Evolutionary conservation across 768 basidiomycete species (phyloP), one percentile per base, ranked within the genome.

Genomic region (Pluteus cervinus): DNA sequence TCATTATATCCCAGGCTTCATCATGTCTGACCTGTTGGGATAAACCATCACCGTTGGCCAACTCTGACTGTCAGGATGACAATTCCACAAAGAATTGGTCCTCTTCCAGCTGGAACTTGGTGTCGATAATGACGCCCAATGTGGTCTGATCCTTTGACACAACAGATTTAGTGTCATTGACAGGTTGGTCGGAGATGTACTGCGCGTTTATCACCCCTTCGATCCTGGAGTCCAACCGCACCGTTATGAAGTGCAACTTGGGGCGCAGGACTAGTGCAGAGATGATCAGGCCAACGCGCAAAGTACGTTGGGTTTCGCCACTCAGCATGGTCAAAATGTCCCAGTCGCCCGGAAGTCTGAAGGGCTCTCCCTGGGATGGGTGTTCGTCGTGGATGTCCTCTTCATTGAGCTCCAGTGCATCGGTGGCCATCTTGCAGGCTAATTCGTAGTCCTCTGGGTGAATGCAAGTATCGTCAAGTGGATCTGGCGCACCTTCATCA

Each of bases 361-460:
- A 96, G 24, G 65, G 56, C 0, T 60, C 56, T 33, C 96, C 77
- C 42, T 69, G 63, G 2, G 96, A 98, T 18, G 92, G 87, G 55
- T 94, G 87, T 50, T 86, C 80, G 46, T 89, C 88, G 39, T 87
- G 86, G 23, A 91, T 73, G 62, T 99, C 96, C 57, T 98, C 96
- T 51, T 94, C 92, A 47, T 99, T 96, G n/a, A 90, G 73, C 53
- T 97, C 96, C 10, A 98, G 73, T 4, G 94, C 91, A 59, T 97
- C 92, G 14, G 89, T 87, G 24, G 94, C 94, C 92, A 99, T 96
- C 68, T 98, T 97, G 24, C 90, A 81, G 3, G 96, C 94, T 25
- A 98, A 72, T 47, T 97, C 93, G 54, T 98, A 99, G 61, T 99
- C 96, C 56, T 94, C 89, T 5, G 90, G 90, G 53, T 99, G 96